Conservation (phyloP, 169 alveolate genomes). For the Eimeria praecox region DNA sequence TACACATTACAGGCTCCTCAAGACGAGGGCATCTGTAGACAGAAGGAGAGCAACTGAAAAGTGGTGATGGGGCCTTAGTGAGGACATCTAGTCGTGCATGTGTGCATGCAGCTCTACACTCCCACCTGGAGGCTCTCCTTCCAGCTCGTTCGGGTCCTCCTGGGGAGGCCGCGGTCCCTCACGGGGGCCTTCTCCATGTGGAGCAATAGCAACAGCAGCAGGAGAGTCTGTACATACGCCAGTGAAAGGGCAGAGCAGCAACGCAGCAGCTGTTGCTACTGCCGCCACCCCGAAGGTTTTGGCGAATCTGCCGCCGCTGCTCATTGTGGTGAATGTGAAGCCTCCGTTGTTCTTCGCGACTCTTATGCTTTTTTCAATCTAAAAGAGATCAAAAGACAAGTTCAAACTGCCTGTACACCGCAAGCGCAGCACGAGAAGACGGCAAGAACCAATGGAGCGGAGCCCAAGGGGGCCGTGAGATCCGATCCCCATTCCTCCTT, state of each 20-base stretch:
- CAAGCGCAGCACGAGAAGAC: not conserved
- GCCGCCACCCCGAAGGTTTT: not conserved
- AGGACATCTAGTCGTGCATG: not conserved
- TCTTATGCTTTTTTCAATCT: not conserved
- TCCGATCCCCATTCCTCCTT: slow-evolving; percentile 14
- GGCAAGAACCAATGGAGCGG: slow-evolving; percentile 5
- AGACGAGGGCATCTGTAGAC: not conserved
- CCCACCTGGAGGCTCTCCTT: not conserved
- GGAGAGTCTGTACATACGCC: not conserved
- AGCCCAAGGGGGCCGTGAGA: not conserved
- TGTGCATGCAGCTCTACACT: not conserved
- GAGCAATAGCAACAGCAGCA: not conserved
- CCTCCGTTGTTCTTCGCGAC: not conserved
- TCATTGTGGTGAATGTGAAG: not conserved
- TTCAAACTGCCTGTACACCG: not conserved
- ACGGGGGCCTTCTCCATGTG: not conserved
- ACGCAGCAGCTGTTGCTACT: slow-evolving; percentile 20
- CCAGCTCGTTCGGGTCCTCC: not conserved
- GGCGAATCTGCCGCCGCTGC: not conserved
- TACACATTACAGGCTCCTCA: not conserved
- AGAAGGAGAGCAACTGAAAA: not conserved
- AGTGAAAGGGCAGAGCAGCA: not conserved
- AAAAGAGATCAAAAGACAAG: not conserved
- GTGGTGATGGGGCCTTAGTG: not conserved
- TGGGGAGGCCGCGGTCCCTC: not conserved